Base-by-base conservation (phyloP, 2,329 filamentous ascomycete species). In the Ophiocordyceps camponoti-saundersi region DNA sequence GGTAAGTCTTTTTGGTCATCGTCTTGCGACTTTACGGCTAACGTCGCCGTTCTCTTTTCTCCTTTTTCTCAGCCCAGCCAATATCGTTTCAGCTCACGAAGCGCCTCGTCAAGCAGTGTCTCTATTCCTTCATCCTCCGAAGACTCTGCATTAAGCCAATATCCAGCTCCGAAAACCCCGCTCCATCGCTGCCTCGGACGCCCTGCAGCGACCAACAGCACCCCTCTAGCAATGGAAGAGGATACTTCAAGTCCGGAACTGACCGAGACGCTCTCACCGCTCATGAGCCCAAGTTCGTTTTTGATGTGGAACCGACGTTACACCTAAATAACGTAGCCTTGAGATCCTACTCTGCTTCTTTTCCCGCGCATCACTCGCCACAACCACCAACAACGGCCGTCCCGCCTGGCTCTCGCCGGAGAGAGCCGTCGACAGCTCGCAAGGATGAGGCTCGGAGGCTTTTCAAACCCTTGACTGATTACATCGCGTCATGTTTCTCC, bases 391-490 rank as follows among this genome's bases (percentile, higher is more conserved):
- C 51, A 21, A 47, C 48, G 6, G 50, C 53, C 20, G 47, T 51
- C 36, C 40, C 45, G 20, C 29, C 46, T 21, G 57, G 45, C 39
- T 49, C 51, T 18, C 48, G 49, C 20, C 51, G 45, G 10, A 52
- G 50, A 39, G 50, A 50, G n/a, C 44, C 49, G 10, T 52, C 57
- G 11, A 48, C 50, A n/a, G 46, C 46, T 16, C 43, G 47, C 10
- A 51, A 53, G 2, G 51, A 51, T 20, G 70, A 70, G 3, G 63
- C 71, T 3, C 79, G 73, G 56, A 69, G 67, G 36, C 77, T 90
- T 12, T 95, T 95, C 60, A 80, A 76, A 50, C 72, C 73, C 6
- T 59, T 95, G 15, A 86, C 94, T 62, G 82, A 88, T 50, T 90
- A 92, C 57, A 73, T 95, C 40, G 65, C 79, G 45, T 61, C 65